Conservation (phyloP, 116 monocot species). For the Posidonia oceanica region DNA sequence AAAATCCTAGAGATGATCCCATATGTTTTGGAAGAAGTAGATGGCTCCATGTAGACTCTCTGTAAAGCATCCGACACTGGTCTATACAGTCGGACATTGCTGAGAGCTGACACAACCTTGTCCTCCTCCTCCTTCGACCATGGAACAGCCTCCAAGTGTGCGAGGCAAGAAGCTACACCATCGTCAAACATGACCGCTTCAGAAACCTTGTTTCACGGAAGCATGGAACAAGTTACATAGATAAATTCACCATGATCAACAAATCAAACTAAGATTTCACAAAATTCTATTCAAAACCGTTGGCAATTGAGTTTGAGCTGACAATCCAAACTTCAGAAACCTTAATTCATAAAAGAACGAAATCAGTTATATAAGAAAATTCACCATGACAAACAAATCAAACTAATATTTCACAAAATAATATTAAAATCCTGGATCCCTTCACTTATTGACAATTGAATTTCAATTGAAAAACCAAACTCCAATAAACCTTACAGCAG, state of each 20-base stretch:
- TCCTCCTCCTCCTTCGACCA: constrained; percentile 79
- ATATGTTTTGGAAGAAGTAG: constrained; percentile 15
- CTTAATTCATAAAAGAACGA: too few relatives aligned
- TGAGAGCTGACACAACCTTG: constrained; percentile 27
- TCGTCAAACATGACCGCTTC: constrained; percentile 51
- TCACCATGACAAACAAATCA: too few relatives aligned
- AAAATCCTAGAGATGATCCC: constrained; percentile 31
- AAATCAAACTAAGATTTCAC: too few relatives aligned
- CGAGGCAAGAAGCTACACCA: constrained; percentile 50
- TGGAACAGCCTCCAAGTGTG: constrained; percentile 58
- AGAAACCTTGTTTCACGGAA: constrained; percentile 39
- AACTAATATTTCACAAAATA: too few relatives aligned
- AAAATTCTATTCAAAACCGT: too few relatives aligned
- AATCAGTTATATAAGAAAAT: background rate
- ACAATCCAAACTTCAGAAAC: too few relatives aligned
- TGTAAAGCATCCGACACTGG: constrained; percentile 22
- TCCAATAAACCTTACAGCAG: too few relatives aligned
- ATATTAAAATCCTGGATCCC: too few relatives aligned
- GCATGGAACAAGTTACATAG: too few relatives aligned
- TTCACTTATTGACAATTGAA: too few relatives aligned
- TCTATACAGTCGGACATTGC: constrained; percentile 18
- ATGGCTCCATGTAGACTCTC: constrained; percentile 40
- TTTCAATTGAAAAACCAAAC: too few relatives aligned
- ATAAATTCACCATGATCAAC: background rate
- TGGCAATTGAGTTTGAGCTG: too few relatives aligned